Conservation (phyloP, 139 green algal species). For the Chara braunii region DNA sequence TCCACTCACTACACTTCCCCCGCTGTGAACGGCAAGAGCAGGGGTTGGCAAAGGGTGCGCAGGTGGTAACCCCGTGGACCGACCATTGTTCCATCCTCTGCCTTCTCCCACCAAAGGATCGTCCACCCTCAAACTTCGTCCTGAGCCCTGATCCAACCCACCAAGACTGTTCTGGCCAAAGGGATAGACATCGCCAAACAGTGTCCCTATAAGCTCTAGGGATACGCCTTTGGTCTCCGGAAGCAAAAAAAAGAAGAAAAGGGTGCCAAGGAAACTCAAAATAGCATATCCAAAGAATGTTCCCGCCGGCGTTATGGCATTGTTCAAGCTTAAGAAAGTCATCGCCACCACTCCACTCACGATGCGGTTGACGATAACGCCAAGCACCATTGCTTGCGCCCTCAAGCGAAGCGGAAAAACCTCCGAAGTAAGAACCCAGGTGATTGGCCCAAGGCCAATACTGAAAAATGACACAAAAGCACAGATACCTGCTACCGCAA, state of each 20-base stretch:
- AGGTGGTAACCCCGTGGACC: no score
- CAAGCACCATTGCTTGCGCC: conserved; percentile 19
- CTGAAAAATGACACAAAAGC: conserved; percentile 40
- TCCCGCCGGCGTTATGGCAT: conserved; percentile 22
- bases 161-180: no score
- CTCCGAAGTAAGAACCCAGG: conserved; percentile 33
- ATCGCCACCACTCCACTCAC: conserved; percentile 31
- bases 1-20: no score
- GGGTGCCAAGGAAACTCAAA: neutral
- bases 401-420: conserved; percentile 37
- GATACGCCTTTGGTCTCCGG: conserved; percentile 46
- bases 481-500: conserved; percentile 23
- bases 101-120: no score
- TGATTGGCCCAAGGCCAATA: conserved; percentile 35
- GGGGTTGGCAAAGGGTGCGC: no score
- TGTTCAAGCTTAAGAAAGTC: conserved; percentile 27
- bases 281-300: conserved; percentile 36
- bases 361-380: conserved; percentile 27
- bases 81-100: no score
- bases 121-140: no score
- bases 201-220: conserved; percentile 42
- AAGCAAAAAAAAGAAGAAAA: conserved; percentile 36
- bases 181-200: no score
- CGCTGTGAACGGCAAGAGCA: no score
- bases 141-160: no score